Evolutionary conservation across 805 yeast genomes (phyloP), one percentile per base, ranked within the genome.

Genomic region (Soucietia sequanensis): DNA sequence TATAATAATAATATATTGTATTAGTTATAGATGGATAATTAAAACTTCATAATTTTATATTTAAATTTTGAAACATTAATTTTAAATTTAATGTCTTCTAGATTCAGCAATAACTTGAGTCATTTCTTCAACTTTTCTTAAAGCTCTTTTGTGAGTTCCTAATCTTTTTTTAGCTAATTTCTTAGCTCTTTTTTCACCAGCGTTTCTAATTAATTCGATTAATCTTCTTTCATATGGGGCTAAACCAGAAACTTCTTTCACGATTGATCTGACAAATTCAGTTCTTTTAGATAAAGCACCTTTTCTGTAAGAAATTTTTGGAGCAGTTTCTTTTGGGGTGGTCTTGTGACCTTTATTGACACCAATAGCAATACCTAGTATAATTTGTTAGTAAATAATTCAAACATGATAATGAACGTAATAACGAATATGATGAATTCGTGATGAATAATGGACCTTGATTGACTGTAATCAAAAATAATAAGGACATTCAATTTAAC

Each of bases 161-260:
- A 93, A 87, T 87, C 93, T 91, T 95, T 87, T 93, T 93, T 93
- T 93, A 57, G 98, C 97, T 69, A 93, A 89, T 89, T 93, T 93
- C 88, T 93, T 87, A 59, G 99, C 99, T 81, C 98, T 93, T 95
- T 93, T 93, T 80, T 93, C 99, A 83, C 96, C 96, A 71, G 96
- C 90, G 80, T 95, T 93, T 84, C 99, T 93, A 84, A 93, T 81
- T 78, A 93, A 82, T 80, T 93, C 99, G 66, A 95, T 85, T 71
- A 93, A 83, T 80, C 99, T 90, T 82, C 96, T 90, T 81, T 93
- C 99, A 76, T 93, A 93, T 76, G 99, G 99, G 55, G 99, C 96
- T 68, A 93, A 81, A 72, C 99, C 99, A 58, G 95, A 77, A 61
- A 93, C 97, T 79, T 93, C 99, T 70, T 83, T 82, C 72, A 93